Base-by-base conservation (phyloP, 768 basidiomycete genomes). In the Pholiota conissans region DNA sequence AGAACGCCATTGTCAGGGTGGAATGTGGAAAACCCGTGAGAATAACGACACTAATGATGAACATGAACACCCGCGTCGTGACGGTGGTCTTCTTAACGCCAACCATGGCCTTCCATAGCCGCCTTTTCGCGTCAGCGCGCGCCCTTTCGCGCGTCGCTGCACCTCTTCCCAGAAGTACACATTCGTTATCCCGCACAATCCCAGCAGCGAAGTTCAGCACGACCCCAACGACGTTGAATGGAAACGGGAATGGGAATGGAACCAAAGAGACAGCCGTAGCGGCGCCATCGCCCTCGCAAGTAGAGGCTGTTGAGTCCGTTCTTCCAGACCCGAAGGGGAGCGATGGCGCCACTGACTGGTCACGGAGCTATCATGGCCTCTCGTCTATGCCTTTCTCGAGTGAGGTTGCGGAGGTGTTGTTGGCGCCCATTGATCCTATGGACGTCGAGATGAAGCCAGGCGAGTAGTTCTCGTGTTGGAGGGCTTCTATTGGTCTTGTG, bases 391-490 rank as follows among this genome's bases (percentile, higher is more conserved):
- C 95, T 2, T 98, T 97, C 71, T 65, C 86, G 2, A 85, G 81
- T 65, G 91, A 95, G 51, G 78, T 84, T 58, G 80, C 89, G 0
- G 84, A 92, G 3, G 69, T 88, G 2, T 74, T 98, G 20, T 76
- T 92, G 65, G 83, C 89, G 5, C 89, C 93, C 13, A 63, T 98
- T 3, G 83, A 91, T 42, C 82, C 89, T 5, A 55, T 78, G 53
- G 93, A 98, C 71, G 81, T 98, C 32, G 95, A 98, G 74, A 87
- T 96, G 30, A 98, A 98, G 69, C 96, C 96, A 55, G 95, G 95
- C 90, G 46, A 50, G 85, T 74, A 22, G 3, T 5, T 22, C 3
- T 22, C 42, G 13, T 10, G 42, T 45, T 45, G 6, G 30, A 13
- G 30, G 30, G 30, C 13, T 45, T 45, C 37, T 9, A 9, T 13